Conservation (phyloP, 352 stramenopile species). For the Nothophytophthora sp. region DNA sequence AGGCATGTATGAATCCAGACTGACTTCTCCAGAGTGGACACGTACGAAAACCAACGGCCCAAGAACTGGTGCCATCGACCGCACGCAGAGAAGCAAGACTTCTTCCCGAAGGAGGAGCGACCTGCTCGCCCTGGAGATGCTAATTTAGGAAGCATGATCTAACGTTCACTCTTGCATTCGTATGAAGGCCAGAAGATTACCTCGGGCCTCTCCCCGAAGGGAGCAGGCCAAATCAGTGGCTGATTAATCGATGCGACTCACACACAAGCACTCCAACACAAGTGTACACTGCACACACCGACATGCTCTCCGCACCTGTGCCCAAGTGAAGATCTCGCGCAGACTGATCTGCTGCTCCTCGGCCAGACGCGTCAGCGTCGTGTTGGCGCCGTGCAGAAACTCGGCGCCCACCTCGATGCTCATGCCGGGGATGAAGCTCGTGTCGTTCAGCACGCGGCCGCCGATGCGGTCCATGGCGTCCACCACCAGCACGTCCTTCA, state of each 20-base stretch:
- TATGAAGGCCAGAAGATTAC: slow-evolving; percentile 91
- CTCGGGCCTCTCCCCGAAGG: slow-evolving; percentile 12
- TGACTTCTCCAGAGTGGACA: slow-evolving; percentile 79
- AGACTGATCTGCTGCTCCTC: slow-evolving; percentile 65
- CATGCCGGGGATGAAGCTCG: slow-evolving; percentile 72
- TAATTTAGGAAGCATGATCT: slow-evolving; percentile 86
- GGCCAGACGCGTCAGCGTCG: slow-evolving; percentile 68
- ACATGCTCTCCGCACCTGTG: slow-evolving; percentile 56
- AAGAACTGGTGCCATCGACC: slow-evolving; percentile 83
- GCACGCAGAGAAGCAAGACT: slow-evolving; percentile 36
- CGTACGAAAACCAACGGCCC: slow-evolving; percentile 55
- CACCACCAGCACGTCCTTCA: slow-evolving; percentile 73
- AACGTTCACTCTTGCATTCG: slow-evolving; percentile 75
- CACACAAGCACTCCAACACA: too few species aligned
- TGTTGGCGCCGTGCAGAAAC: slow-evolving; percentile 77
- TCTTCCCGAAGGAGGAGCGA: slow-evolving; percentile 5
- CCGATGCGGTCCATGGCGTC: slow-evolving; percentile 67
- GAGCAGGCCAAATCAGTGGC: slow-evolving; percentile 60
- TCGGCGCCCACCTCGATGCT: slow-evolving; percentile 76
- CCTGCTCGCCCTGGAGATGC: slow-evolving; percentile 56
- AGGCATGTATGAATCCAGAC: slow-evolving; percentile 84
- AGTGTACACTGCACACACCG: slow-evolving; percentile 8
- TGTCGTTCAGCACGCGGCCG: slow-evolving; percentile 62
- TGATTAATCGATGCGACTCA: slow-evolving; percentile 88
- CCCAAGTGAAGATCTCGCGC: slow-evolving; percentile 87